Percentiles rank a stretch among this genome's conserved stretches.
These are phyloP conservation scores for Hericium erinaceus DNA, from an alignment of 768 basidiomycete genomes.

Conservation along the genomic window DNA sequence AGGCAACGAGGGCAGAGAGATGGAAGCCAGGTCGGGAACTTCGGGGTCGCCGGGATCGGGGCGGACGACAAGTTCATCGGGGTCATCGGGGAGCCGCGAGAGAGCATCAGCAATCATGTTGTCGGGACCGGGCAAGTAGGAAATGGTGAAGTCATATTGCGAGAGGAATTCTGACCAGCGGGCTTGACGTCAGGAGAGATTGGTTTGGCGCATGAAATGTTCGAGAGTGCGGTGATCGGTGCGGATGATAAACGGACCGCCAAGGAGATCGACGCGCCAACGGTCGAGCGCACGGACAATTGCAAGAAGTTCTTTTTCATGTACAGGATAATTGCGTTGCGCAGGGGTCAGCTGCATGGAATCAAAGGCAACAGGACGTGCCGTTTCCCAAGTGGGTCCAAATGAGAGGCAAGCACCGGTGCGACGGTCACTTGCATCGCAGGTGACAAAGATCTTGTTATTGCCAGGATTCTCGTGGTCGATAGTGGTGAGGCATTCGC, in stretches of 20 bases:
- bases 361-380: not conserved
- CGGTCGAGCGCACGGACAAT: not conserved
- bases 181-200: not conserved
- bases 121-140: not conserved
- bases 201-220: not conserved
- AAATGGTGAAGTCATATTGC: not conserved
- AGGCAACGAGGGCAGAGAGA: no score
- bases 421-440: not conserved
- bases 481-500: not conserved
- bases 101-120: not conserved
- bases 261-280: not conserved
- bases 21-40: no score
- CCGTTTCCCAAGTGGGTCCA: not conserved
- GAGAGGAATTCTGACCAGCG: not conserved
- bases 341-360: not conserved
- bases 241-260: not conserved
- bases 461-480: not conserved
- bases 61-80: no score
- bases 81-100: not conserved
- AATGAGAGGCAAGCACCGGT: no score
- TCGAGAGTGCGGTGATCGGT: not conserved
- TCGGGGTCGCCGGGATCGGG: no score
- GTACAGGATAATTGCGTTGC: not conserved
- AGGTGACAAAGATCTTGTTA: not conserved
- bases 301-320: not conserved